Percentiles rank a stretch among this genome's conserved stretches.
Evolutionary conservation across 768 basidiomycete species (phyloP).

Genomic region (Termitomyces sp.): DNA sequence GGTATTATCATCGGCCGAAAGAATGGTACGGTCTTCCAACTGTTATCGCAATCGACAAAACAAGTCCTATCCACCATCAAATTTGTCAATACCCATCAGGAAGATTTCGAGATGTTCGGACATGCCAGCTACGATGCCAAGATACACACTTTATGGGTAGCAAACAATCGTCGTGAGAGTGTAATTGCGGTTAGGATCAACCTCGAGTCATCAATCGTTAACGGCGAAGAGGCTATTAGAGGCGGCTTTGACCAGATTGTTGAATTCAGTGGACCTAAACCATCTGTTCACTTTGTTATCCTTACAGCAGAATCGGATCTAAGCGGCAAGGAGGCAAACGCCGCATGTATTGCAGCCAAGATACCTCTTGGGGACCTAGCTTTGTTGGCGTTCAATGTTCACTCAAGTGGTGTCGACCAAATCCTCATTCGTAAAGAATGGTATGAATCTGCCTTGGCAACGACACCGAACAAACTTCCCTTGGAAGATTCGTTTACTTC

Average conservation of each 20-base stretch:
- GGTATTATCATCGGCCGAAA: constrained; percentile 82
- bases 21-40: constrained; percentile 81
- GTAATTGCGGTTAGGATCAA: constrained; percentile 76
- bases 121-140: constrained; percentile 81
- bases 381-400: constrained; percentile 84
- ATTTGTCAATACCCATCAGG: constrained; percentile 64
- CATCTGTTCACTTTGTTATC: constrained; percentile 87
- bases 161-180: constrained; percentile 80
- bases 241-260: constrained; percentile 77
- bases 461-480: constrained; percentile 61
- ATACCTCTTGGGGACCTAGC: constrained; percentile 71
- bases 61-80: constrained; percentile 72
- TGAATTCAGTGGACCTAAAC: constrained; percentile 79
- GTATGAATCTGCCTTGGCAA: constrained; percentile 64
- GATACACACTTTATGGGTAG: constrained; percentile 85
- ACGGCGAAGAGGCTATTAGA: constrained; percentile 57
- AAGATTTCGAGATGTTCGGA: constrained; percentile 84
- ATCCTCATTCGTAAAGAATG: constrained; percentile 83
- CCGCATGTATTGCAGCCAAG: constrained; percentile 80
- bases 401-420: constrained; percentile 85
- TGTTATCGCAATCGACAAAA: constrained; percentile 72
- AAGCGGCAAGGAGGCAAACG: constrained; percentile 75
- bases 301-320: constrained; percentile 82
- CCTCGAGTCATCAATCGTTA: constrained; percentile 55
- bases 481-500: constrained; percentile 29